phyloP scores from a whole-genome alignment of 2,329 filamentous ascomycete species.

The Stagonosporopsis vannaccii region DNA sequence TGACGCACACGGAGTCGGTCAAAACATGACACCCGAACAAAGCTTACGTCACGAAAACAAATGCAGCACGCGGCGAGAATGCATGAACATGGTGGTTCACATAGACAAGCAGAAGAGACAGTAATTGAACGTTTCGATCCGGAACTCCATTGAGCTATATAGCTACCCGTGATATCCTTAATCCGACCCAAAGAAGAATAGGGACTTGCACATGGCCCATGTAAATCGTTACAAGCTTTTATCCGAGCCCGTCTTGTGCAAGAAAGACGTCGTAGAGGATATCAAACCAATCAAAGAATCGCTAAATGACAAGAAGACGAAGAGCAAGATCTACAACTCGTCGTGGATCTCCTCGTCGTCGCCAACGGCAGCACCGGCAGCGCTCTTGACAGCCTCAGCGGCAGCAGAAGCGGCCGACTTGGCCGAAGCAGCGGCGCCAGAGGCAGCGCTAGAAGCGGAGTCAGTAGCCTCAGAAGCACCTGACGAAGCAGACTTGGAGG shows the following conservation, averaged over 20 bases:
- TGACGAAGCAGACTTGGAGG: conserved; percentile 53
- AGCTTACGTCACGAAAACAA: too few relatives aligned
- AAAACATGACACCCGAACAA: too few relatives aligned
- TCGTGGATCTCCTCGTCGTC: conserved; percentile 63
- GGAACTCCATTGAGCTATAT: conserved; percentile 40
- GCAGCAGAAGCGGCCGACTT: conserved; percentile 52
- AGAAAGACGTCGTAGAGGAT: conserved; percentile 24
- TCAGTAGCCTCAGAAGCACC: conserved; percentile 45
- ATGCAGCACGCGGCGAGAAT: too few relatives aligned
- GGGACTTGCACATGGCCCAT: conserved; percentile 25
- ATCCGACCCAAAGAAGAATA: conserved; percentile 18
- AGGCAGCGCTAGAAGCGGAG: conserved; percentile 41
- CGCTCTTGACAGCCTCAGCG: conserved; percentile 48
- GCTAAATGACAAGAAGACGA: conserved; percentile 24
- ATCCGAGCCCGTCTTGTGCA: conserved; percentile 26
- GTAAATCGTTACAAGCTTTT: conserved; percentile 35
- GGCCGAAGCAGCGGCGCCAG: conserved; percentile 27
- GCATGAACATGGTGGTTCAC: not conserved
- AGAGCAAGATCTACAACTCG: conserved; percentile 70
- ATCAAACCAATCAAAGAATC: conserved; percentile 32
- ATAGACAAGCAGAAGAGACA: not conserved
- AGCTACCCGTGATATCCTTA: conserved; percentile 31
- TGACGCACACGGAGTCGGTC: too few relatives aligned
- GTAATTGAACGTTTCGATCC: conserved; percentile 28
- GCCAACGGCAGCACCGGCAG: conserved; percentile 45